Percentiles rank a stretch among this genome's conserved stretches.
Conservation (phyloP, 2,329 filamentous ascomycete species). For the Grosmannia penicillata region DNA sequence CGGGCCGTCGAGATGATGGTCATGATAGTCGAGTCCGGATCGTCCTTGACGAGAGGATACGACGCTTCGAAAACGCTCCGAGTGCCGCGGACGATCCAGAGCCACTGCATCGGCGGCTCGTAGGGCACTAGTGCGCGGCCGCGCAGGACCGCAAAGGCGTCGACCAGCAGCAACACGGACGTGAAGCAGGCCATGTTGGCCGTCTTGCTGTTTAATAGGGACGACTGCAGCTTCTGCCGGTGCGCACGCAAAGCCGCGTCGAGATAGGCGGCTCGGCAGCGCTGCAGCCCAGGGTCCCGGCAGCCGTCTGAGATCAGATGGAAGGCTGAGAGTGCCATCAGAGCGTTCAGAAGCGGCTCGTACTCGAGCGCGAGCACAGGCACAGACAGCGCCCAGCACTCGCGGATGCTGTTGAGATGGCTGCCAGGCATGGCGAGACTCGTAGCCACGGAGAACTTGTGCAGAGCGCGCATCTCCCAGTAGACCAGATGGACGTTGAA, state of each 20-base stretch:
- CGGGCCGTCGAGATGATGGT: background rate
- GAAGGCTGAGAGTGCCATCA: slow-evolving; percentile 12
- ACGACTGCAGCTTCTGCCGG: background rate
- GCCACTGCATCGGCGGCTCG: slow-evolving; percentile 13
- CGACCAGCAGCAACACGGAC: background rate
- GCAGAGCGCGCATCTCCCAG: slow-evolving; percentile 13
- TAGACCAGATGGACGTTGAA: slow-evolving; percentile 3
- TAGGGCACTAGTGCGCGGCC: slow-evolving; percentile 11
- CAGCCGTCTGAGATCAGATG: slow-evolving; percentile 8
- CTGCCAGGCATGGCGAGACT: slow-evolving; percentile 11
- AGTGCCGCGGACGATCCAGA: slow-evolving; percentile 12
- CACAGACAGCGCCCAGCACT: slow-evolving; percentile 11
- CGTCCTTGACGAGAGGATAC: background rate
- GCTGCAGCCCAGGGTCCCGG: slow-evolving; percentile 1
- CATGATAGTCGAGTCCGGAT: background rate
- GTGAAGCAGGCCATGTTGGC: background rate
- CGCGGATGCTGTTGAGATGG: slow-evolving; percentile 6
- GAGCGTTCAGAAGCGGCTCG: slow-evolving; percentile 12
- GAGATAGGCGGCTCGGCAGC: background rate
- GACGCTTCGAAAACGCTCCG: slow-evolving; percentile 8
- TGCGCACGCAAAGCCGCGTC: background rate
- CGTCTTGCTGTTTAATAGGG: background rate
- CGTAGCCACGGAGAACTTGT: slow-evolving; percentile 10
- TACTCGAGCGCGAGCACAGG: slow-evolving; percentile 11
- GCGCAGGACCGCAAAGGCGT: slow-evolving; percentile 3